Conservation (phyloP, 345 rosid species). For the Fremontodendron californicum region DNA sequence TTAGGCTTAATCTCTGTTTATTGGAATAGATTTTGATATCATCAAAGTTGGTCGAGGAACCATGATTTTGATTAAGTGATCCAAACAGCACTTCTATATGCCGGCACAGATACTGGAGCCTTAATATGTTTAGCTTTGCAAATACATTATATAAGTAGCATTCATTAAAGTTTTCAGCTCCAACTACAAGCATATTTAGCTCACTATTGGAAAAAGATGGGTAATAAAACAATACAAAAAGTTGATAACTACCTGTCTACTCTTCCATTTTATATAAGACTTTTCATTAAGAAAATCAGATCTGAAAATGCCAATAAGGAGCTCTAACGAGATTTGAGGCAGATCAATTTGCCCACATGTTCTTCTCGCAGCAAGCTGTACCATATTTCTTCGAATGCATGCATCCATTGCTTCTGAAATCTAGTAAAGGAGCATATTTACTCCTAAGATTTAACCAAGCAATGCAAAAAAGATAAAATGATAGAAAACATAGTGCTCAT, state of each 20-base stretch:
- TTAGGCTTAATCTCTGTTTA: neutral
- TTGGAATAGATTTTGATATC: neutral
- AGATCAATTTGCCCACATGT: conserved; percentile 61
- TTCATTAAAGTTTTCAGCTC: neutral
- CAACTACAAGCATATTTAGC: neutral
- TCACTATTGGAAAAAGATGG: conserved; percentile 2
- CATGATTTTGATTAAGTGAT: neutral
- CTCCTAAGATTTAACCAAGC: conserved; percentile 18
- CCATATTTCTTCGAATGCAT: conserved; percentile 65
- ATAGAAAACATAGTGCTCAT: neutral
- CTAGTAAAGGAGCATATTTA: conserved; percentile 37
- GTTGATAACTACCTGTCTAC: conserved; percentile 63
- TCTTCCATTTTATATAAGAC: conserved; percentile 78
- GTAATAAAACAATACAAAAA: neutral
- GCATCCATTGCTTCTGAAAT: conserved; percentile 86
- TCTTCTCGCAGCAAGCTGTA: conserved; percentile 55
- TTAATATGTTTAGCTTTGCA: neutral
- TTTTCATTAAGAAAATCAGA: conserved; percentile 82
- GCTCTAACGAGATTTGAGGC: conserved; percentile 72
- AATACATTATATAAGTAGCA: neutral
- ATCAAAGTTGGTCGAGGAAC: neutral
- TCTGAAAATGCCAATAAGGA: conserved; percentile 71
- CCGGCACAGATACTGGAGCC: neutral
- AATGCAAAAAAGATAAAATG: neutral
- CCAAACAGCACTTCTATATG: neutral